These are phyloP conservation scores for Nitzschia palea DNA, from an alignment of 108 stramenopile genomes.

Conservation along the genomic window DNA sequence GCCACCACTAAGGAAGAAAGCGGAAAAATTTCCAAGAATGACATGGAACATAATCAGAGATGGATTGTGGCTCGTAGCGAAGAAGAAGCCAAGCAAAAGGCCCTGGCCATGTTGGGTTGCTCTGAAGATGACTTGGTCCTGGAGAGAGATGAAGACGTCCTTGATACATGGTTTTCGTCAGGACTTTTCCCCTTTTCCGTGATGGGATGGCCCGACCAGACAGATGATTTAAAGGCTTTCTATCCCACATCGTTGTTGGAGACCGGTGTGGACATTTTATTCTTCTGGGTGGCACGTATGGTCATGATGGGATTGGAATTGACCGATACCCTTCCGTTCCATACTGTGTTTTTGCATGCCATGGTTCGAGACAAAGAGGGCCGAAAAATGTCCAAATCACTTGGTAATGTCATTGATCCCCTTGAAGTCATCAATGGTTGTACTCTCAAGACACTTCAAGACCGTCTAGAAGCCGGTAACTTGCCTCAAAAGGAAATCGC, in stretches of 20 bases:
- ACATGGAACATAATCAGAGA: conserved; percentile 86
- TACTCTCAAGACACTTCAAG: conserved; percentile 79
- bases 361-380: conserved; percentile 99
- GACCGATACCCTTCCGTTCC: conserved; percentile 94
- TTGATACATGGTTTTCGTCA: conserved; percentile 99
- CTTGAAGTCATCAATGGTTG: conserved; percentile 97
- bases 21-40: conserved; percentile 62
- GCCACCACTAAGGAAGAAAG: conserved; percentile 66
- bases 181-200: conserved; percentile 99
- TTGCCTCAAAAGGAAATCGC: conserved; percentile 94
- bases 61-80: conserved; percentile 96
- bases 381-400: conserved; percentile 98
- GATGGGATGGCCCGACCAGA: conserved; percentile 97
- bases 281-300: conserved; percentile 99
- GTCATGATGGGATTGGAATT: conserved; percentile 99
- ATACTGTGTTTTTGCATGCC: conserved; percentile 97
- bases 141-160: conserved; percentile 96
- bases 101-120: conserved; percentile 79
- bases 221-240: conserved; percentile 95
- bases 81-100: conserved; percentile 87
- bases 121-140: conserved; percentile 75
- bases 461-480: conserved; percentile 91
- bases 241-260: conserved; percentile 99
- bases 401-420: conserved; percentile 99
- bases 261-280: conserved; percentile 98